A percentile compares a stretch with the other conserved stretches of the same genome.
Conservation (phyloP, 73 alveolate genomes). For the Blepharisma stoltei region DNA sequence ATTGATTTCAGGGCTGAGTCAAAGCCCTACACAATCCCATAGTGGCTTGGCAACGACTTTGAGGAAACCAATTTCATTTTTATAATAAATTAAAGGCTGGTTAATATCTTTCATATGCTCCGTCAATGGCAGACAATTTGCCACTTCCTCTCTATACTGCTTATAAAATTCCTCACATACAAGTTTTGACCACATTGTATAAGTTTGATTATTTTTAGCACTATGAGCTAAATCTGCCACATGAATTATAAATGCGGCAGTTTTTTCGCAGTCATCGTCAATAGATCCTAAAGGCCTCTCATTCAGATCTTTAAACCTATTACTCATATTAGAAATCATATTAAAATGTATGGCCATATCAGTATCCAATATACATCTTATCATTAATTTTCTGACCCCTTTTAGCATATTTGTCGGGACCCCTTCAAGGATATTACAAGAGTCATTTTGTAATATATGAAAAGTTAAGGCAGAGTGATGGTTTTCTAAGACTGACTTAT, state of each 20-base stretch:
- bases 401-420: neutral
- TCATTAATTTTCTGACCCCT: slow-evolving; percentile 27
- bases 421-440: slow-evolving; percentile 12
- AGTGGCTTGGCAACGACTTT: neutral
- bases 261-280: neutral
- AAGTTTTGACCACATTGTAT: neutral
- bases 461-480: slow-evolving; percentile 39
- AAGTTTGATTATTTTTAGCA: neutral
- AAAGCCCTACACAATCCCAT: slow-evolving; percentile 2
- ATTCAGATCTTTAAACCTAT: neutral
- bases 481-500: slow-evolving; percentile 38
- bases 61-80: neutral
- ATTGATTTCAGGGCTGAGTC: neutral
- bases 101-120: slow-evolving; percentile 1
- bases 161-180: neutral
- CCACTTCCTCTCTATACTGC: neutral
- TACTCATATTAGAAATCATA: slow-evolving; percentile 21
- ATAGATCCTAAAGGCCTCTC: neutral
- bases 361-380: slow-evolving; percentile 43
- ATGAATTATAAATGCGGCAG: neutral
- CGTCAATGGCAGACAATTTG: neutral
- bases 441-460: slow-evolving; percentile 21
- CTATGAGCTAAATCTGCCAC: neutral
- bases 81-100: neutral
- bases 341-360: slow-evolving; percentile 46